These are phyloP conservation scores for Gossypium sturtianum DNA, from an alignment of 345 rosid genomes.

Conservation along the genomic window DNA sequence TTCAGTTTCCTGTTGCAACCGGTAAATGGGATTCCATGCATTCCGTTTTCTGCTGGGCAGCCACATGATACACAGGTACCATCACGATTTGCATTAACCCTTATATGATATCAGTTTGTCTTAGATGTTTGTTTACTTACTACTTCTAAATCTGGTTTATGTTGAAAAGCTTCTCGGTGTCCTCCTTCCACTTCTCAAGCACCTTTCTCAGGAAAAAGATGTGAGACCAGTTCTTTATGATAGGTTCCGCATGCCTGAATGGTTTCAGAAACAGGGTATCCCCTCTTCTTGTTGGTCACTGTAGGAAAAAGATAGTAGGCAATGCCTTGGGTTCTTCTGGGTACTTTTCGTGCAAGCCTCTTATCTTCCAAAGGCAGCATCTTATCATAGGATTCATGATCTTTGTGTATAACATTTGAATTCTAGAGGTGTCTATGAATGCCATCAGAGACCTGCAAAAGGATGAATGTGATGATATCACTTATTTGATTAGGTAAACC, in stretches of 20 bases:
- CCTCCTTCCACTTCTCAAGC: slow-evolving; percentile 84
- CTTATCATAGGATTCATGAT: slow-evolving; percentile 10
- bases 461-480: slow-evolving; percentile 15
- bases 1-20: slow-evolving; percentile 97
- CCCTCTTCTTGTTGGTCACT: slow-evolving; percentile 52
- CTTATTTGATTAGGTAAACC: slow-evolving; percentile 19
- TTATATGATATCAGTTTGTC: neutral
- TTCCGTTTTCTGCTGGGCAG: slow-evolving; percentile 80
- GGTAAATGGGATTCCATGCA: slow-evolving; percentile 87
- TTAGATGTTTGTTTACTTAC: slow-evolving; percentile 11
- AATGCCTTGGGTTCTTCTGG: slow-evolving; percentile 4
- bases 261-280: slow-evolving; percentile 96
- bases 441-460: neutral
- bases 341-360: slow-evolving; percentile 9
- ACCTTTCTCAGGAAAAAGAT: slow-evolving; percentile 72
- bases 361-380: slow-evolving; percentile 16
- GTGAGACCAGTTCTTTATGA: slow-evolving; percentile 71
- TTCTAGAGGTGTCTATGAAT: slow-evolving; percentile 15
- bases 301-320: slow-evolving; percentile 8
- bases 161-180: slow-evolving; percentile 74
- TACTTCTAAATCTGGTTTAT: neutral
- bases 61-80: slow-evolving; percentile 73
- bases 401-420: slow-evolving; percentile 22
- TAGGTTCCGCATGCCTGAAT: slow-evolving; percentile 86
- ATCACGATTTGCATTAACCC: neutral